These are phyloP conservation scores for Heritiera littoralis DNA, from an alignment of 345 rosid genomes.

Conservation along the genomic window DNA sequence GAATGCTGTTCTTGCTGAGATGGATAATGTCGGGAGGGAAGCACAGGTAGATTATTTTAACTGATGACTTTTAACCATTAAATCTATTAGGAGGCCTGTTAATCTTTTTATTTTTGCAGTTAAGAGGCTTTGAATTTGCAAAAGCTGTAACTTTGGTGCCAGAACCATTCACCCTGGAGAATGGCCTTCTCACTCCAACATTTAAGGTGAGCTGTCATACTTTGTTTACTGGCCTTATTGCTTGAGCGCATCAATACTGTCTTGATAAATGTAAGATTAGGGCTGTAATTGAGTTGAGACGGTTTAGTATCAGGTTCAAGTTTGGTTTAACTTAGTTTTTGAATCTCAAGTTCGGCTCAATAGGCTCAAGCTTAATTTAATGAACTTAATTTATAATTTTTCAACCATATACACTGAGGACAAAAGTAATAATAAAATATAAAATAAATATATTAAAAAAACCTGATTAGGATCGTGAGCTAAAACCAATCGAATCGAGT, in stretches of 20 bases:
- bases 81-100: neutral
- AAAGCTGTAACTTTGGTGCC: conserved; percentile 81
- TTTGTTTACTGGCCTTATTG: neutral
- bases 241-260: neutral
- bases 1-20: conserved; percentile 70
- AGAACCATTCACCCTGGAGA: conserved; percentile 76
- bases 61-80: neutral
- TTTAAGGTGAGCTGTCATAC: conserved; percentile 56
- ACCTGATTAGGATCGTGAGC: too few species aligned
- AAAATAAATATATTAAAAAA: too few species aligned
- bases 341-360: too few species aligned
- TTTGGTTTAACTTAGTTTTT: too few species aligned
- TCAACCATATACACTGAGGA: too few species aligned
- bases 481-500: too few species aligned
- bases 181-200: conserved; percentile 84
- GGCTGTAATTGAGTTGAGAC: too few species aligned
- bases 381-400: too few species aligned
- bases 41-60: conserved; percentile 50
- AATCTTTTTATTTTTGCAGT: conserved; percentile 34
- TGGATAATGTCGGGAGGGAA: conserved; percentile 69
- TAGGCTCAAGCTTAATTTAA: too few species aligned
- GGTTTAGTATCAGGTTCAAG: too few species aligned
- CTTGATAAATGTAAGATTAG: neutral
- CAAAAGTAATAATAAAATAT: too few species aligned
- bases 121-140: conserved; percentile 76